Evolutionary conservation across 768 basidiomycete genomes (phyloP).

Genomic region (Suillus ampliporus): DNA sequence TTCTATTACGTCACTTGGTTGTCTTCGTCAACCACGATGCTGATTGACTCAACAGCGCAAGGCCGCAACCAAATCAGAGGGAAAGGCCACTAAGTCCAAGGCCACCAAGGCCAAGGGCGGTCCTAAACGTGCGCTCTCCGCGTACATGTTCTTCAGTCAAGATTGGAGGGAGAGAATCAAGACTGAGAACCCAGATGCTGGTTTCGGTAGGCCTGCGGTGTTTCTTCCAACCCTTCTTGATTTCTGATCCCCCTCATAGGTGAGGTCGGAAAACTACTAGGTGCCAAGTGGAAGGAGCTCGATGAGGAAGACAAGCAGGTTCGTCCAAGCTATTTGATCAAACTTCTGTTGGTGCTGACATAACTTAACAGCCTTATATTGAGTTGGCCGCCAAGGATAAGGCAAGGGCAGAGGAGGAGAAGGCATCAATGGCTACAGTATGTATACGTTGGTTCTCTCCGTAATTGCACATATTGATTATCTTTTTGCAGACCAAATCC

Average conservation of each 20-base stretch:
- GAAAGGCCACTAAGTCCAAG: slow-evolving; percentile 54
- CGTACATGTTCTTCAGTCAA: slow-evolving; percentile 99
- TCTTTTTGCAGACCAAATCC: slow-evolving; percentile 33
- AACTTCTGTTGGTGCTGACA: slow-evolving; percentile 8
- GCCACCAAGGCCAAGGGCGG: slow-evolving; percentile 72
- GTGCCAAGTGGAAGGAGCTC: slow-evolving; percentile 97
- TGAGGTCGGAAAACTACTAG: slow-evolving; percentile 93
- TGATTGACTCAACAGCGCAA: slow-evolving; percentile 58
- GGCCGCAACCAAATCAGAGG: slow-evolving; percentile 73
- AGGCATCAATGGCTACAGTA: slow-evolving; percentile 50
- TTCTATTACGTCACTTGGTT: not conserved
- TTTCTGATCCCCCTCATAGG: slow-evolving; percentile 47
- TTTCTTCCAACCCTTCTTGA: slow-evolving; percentile 6
- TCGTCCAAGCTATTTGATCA: slow-evolving; percentile 19
- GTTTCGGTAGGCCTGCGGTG: slow-evolving; percentile 68
- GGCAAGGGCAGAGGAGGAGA: slow-evolving; percentile 83
- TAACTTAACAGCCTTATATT: slow-evolving; percentile 72
- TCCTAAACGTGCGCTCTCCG: slow-evolving; percentile 92
- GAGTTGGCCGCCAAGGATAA: slow-evolving; percentile 90
- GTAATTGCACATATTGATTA: not conserved
- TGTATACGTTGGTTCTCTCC: slow-evolving; percentile 22
- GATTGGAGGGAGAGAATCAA: slow-evolving; percentile 97
- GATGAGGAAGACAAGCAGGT: slow-evolving; percentile 93
- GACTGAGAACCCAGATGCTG: slow-evolving; percentile 92
- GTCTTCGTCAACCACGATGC: slow-evolving; percentile 11